A percentile compares a stretch with the other conserved stretches of the same genome.
phyloP scores from a whole-genome alignment of 2,329 filamentous ascomycete genomes.

The Triangularia verruculosa region DNA sequence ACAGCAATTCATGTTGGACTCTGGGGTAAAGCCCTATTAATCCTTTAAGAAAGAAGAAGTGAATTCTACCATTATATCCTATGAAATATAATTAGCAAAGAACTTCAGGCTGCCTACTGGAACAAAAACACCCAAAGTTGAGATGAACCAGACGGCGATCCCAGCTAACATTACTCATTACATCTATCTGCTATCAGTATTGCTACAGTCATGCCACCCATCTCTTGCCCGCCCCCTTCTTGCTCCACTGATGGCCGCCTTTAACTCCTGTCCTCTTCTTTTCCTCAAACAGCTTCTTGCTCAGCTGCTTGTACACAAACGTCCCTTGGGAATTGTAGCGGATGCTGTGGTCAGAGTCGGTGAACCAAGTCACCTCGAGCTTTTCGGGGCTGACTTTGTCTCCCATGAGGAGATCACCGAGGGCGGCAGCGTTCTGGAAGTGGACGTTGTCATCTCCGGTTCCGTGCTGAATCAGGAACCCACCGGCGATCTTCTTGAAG shows the following conservation, averaged over 20 bases:
- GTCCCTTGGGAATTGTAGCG: constrained; percentile 51
- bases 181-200: background rate
- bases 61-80: no score
- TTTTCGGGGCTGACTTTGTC: constrained; percentile 57
- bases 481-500: constrained; percentile 60
- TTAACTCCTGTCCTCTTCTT: constrained; percentile 43
- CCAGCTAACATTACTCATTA: no score
- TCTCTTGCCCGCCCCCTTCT: constrained; percentile 6
- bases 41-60: no score
- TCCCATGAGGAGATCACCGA: constrained; percentile 60
- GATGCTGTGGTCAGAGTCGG: constrained; percentile 63
- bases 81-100: no score
- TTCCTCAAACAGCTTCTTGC: constrained; percentile 59
- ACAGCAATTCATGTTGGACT: no score
- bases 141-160: no score
- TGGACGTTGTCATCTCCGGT: constrained; percentile 71
- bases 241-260: constrained; percentile 32
- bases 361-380: constrained; percentile 63
- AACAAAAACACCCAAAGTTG: no score
- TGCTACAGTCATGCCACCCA: constrained; percentile 12
- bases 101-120: no score
- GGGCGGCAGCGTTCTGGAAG: constrained; percentile 62
- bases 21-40: no score
- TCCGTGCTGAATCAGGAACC: constrained; percentile 62
- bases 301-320: constrained; percentile 61